Evolutionary conservation across 352 stramenopile species (phyloP).

Genomic region (Globisporangium sylvaticum): DNA sequence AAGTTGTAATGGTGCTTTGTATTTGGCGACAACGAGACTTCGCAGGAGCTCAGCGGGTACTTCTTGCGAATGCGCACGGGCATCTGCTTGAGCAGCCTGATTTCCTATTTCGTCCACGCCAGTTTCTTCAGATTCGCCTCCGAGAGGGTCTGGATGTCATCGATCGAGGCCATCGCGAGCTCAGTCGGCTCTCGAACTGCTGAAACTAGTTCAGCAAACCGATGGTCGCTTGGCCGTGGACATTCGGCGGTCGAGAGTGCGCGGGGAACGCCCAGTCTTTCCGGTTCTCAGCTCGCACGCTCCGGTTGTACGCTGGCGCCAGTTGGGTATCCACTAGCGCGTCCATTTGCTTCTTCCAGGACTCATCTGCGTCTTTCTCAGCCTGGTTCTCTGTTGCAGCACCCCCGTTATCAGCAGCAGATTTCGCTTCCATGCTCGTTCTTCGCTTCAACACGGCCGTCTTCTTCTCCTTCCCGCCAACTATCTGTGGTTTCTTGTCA

Average conservation of each 20-base stretch:
- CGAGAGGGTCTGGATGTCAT: slow-evolving; percentile 29
- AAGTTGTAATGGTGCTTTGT: slow-evolving; percentile 64
- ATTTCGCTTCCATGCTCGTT: not conserved
- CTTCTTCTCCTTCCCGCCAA: not conserved
- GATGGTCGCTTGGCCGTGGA: slow-evolving; percentile 40
- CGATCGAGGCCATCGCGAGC: slow-evolving; percentile 25
- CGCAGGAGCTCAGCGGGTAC: slow-evolving; percentile 30
- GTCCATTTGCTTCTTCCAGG: slow-evolving; percentile 14
- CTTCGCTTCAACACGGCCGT: not conserved
- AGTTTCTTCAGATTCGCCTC: slow-evolving; percentile 39
- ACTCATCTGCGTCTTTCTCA: not conserved
- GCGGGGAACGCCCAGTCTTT: slow-evolving; percentile 49
- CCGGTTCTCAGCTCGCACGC: slow-evolving; percentile 40
- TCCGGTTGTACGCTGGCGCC: slow-evolving; percentile 44
- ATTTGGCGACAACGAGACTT: slow-evolving; percentile 24
- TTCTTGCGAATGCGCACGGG: slow-evolving; percentile 21
- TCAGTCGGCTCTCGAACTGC: slow-evolving; percentile 25
- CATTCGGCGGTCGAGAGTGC: slow-evolving; percentile 45
- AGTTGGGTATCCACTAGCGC: slow-evolving; percentile 17
- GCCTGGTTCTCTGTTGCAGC: not conserved
- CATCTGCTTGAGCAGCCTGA: slow-evolving; percentile 27
- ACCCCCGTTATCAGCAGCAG: not conserved
- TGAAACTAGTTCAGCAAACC: slow-evolving; percentile 38
- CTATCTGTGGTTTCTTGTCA: not conserved
- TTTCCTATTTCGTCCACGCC: slow-evolving; percentile 63